A percentile compares a stretch with the other conserved stretches of the same genome.
Conservation (phyloP, 2,329 filamentous ascomycete species). For the Botrytis hyacinthi region DNA sequence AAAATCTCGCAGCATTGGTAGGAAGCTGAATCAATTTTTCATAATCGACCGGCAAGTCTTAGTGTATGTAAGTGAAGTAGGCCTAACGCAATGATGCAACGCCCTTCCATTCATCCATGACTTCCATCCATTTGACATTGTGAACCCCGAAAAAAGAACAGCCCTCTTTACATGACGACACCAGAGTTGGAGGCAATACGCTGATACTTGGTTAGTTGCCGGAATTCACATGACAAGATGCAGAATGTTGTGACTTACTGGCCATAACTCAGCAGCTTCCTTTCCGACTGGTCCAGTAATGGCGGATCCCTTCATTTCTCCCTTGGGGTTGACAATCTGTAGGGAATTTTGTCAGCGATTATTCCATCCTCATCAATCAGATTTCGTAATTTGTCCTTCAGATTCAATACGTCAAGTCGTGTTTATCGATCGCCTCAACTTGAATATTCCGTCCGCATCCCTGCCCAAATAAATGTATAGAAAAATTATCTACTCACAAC, state of each 20-base stretch:
- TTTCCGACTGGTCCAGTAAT: conserved; percentile 99
- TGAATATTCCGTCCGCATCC: background rate
- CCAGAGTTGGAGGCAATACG: conserved; percentile 99
- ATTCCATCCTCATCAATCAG: background rate
- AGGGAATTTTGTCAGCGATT: conserved; percentile 40
- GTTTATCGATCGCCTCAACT: background rate
- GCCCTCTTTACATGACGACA: conserved; percentile 90
- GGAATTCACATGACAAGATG: conserved; percentile 36
- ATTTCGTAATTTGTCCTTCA: background rate
- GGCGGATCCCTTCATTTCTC: conserved; percentile 99
- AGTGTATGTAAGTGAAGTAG: conserved; percentile 19
- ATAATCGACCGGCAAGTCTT: conserved; percentile 20
- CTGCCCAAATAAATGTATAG: conserved; percentile 11
- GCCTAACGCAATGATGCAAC: conserved; percentile 20
- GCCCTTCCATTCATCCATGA: conserved; percentile 21
- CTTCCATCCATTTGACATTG: conserved; percentile 20
- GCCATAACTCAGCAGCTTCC: conserved; percentile 99
- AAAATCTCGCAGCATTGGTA: conserved; percentile 9
- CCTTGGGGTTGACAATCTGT: conserved; percentile 99
- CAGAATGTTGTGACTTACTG: conserved; percentile 58
- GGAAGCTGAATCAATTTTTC: conserved; percentile 22
- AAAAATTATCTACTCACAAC: conserved; percentile 64
- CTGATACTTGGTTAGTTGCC: conserved; percentile 46
- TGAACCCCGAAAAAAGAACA: conserved; percentile 35
- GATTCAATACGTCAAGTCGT: background rate